Base-by-base conservation (phyloP, 2,329 filamentous ascomycete genomes). In the Gnomoniopsis smithogilvyi region DNA sequence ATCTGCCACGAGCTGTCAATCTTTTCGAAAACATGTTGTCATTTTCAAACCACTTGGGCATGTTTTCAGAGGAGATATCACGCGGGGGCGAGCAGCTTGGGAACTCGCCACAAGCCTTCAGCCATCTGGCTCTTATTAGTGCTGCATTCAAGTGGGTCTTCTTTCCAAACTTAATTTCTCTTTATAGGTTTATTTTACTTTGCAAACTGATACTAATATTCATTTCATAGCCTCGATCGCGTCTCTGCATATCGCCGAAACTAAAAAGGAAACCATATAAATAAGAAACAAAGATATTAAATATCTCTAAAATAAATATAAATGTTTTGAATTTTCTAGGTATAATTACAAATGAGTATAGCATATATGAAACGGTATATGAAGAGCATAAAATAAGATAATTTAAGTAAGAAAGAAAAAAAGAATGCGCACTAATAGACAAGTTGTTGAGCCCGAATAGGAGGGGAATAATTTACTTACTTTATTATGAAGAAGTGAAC, bases 21-120 rank as follows among this genome's bases (percentile, higher is more conserved):
- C 77, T 91, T 46, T 92, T 92, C 65, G 89, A 92, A 73, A 91
- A 91, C 67, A 90, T 92, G 79, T 77, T 92, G 24, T 81, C 81
- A 63, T 92, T 91, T 73, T 85, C 86, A 1, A 93, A 92, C 69
- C 58, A 54, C 89, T 73, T 92, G 56, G 82, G 81, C 66, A 92
- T 92, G 83, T 92, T 92, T 70, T 90, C 86, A 8, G 89, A 92
- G 70, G 89, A 92, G 74, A 92, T 92, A 66, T 83, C 88, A 6
- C 78, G 87, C 55, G 86, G 82, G 54, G 90, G 90, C 12, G 89
- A 92, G 72, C 89, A 92, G 74, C 77, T 92, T 60, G 90, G 90
- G 1, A 92, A 92, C 68, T 92, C 88, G 17, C 89, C 90, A 0
- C 89, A 92, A 73, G 89, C 90, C 0, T 92, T 92, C 65, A 90